phyloP scores from a whole-genome alignment of 805 yeast genomes.

The Ogataea trehalophila region DNA sequence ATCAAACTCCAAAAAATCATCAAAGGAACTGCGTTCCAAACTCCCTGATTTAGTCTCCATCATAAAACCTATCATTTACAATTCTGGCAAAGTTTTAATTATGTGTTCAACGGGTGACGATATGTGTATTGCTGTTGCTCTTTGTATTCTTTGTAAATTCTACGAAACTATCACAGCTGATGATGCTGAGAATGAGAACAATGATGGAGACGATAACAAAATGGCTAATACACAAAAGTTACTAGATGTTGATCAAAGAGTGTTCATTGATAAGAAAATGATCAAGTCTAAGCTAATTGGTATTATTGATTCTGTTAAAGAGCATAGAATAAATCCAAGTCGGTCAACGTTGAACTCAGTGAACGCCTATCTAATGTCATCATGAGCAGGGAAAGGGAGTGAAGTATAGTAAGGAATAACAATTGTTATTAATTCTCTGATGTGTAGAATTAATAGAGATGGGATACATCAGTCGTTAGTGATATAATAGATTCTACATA shows the following conservation, averaged over 20 bases:
- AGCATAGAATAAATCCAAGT: constrained; percentile 58
- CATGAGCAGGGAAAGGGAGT: constrained; percentile 6
- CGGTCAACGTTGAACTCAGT: constrained; percentile 73
- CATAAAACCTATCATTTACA: constrained; percentile 12
- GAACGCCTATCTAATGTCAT: constrained; percentile 52
- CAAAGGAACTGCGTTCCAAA: constrained; percentile 49
- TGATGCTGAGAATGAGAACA: not conserved
- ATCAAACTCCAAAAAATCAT: constrained; percentile 53
- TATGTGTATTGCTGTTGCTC: constrained; percentile 54
- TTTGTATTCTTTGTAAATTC: constrained; percentile 45
- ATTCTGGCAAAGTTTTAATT: constrained; percentile 31
- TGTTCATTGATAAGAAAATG: constrained; percentile 11
- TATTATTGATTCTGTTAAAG: constrained; percentile 33
- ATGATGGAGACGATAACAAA: not conserved
- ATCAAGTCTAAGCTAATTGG: constrained; percentile 48
- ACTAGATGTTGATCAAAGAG: too few relatives aligned
- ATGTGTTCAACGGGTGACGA: constrained; percentile 66
- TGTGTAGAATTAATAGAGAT: too few relatives aligned
- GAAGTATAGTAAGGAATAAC: not conserved
- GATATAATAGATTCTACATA: too few relatives aligned
- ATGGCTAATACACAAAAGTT: not conserved
- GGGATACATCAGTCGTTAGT: too few relatives aligned
- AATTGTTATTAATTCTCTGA: not conserved
- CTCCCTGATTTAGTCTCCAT: constrained; percentile 39
- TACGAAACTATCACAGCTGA: constrained; percentile 28